Evolutionary conservation across 2,329 filamentous ascomycete genomes (phyloP).

Genomic region (Elsinoe perseae): DNA sequence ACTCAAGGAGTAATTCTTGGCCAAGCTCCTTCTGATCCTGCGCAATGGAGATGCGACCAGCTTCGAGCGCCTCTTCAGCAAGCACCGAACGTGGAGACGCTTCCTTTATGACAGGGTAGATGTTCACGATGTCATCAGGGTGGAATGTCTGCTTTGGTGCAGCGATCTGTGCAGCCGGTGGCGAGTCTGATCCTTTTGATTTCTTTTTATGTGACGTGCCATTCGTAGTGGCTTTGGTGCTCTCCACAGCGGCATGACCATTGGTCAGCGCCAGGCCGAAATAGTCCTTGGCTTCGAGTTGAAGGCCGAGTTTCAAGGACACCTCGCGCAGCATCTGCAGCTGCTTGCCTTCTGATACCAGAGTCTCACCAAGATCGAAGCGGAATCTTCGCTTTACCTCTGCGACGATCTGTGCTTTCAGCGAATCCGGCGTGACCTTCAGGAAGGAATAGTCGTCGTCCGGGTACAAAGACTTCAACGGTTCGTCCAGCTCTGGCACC

Average conservation of each 20-base stretch:
- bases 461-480: conserved; percentile 66
- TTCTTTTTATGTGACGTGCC: conserved; percentile 50
- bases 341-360: conserved; percentile 60
- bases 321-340: conserved; percentile 85
- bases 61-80: conserved; percentile 92
- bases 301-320: conserved; percentile 79
- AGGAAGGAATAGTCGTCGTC: conserved; percentile 78
- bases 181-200: conserved; percentile 47
- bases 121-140: conserved; percentile 79
- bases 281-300: conserved; percentile 74
- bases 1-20: conserved; percentile 92
- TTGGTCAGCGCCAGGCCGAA: conserved; percentile 40
- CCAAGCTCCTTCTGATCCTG: conserved; percentile 94
- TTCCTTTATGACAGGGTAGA: conserved; percentile 93
- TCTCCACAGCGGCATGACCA: not conserved
- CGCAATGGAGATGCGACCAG: conserved; percentile 89
- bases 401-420: conserved; percentile 61
- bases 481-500: conserved; percentile 65
- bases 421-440: conserved; percentile 62
- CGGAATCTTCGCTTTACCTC: conserved; percentile 70
- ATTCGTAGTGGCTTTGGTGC: conserved; percentile 26
- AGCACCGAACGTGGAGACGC: conserved; percentile 82
- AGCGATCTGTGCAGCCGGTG: conserved; percentile 38
- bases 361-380: conserved; percentile 61
- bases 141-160: conserved; percentile 58